Evolutionary conservation across 768 basidiomycete species (phyloP), one percentile per base, ranked within the genome.

Genomic region (Pleurotus tuoliensis): DNA sequence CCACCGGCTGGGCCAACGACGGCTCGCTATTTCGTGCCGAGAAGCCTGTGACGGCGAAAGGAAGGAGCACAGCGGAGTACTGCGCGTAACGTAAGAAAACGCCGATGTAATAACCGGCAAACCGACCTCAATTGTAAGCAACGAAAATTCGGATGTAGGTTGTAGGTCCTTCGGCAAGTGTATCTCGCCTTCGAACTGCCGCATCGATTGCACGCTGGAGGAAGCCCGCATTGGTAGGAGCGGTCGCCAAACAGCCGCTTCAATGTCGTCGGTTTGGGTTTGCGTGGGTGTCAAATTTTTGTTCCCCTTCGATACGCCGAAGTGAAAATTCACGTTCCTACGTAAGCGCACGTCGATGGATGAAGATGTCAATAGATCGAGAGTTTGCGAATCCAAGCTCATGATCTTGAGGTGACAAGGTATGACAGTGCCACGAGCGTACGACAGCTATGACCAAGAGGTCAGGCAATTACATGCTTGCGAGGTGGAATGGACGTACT

Each of bases 101-200:
- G 37, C 6, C 9, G 47, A 3, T 22, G 24, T 61, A 25, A 6
- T 25, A 9, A 34, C 30, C 24, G 38, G 7, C 0, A 41, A 41
- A 58, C 70, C 51, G 30, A 73, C 72, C 44, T 65, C 63, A 22
- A 71, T 57, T 39, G 61, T 63, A 58, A 72, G 70, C 41, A 66
- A 54, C 9, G 53, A 56, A 45, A 70, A 66, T 15, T 55, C 56
- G 25, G 67, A 66, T 15, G 71, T 67, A 27, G 71, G 64, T 39
- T 64, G 66, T 24, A 71, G 40, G 3, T 72, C 67, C 38, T 65
- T 64, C 18, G 63, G 58, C 2, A 74, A 56, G 18, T 69, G 70
- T 16, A 73, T 67, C 59, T 74, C 73, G 38, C 73, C 73, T 34
- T 67, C 63, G 16, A 74, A 51, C 1, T 45, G 56, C 15, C 67